Evolutionary conservation across 148 eudicot genomes (phyloP).

Genomic region (Silene uniflora): DNA sequence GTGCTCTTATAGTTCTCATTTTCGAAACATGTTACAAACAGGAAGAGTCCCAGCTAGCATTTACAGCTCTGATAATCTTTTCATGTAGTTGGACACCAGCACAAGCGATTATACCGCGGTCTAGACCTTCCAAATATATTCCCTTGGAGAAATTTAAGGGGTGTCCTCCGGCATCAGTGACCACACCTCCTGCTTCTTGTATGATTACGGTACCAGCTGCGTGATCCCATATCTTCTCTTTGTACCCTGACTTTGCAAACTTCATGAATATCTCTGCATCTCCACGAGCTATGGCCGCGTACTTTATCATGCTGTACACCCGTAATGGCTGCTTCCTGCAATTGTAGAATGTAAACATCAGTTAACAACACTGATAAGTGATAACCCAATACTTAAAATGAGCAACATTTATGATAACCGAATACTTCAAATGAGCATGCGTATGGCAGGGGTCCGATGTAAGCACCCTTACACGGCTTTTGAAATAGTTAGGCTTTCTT

Average conservation of each 20-base stretch:
- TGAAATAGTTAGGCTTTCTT: no score
- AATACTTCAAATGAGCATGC: no score
- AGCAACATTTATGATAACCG: no score
- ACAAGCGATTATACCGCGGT: slow-evolving; percentile 82
- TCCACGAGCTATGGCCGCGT: slow-evolving; percentile 90
- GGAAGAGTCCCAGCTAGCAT: slow-evolving; percentile 93
- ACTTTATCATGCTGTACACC: slow-evolving; percentile 93
- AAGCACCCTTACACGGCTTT: no score
- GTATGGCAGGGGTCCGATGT: no score
- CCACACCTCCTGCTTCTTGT: slow-evolving; percentile 90
- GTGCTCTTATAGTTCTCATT: neutral
- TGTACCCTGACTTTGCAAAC: slow-evolving; percentile 78
- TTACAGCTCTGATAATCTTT: slow-evolving; percentile 66
- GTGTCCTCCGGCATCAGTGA: slow-evolving; percentile 86
- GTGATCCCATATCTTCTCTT: slow-evolving; percentile 98
- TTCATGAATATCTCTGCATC: slow-evolving; percentile 94
- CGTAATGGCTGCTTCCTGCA: slow-evolving; percentile 82
- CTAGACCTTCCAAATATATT: slow-evolving; percentile 78
- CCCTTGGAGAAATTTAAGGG: slow-evolving; percentile 80
- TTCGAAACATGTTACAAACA: slow-evolving; percentile 36
- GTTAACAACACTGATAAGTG: no score
- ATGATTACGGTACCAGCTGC: slow-evolving; percentile 88
- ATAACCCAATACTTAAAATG: no score
- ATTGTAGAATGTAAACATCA: neutral
- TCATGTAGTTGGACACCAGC: slow-evolving; percentile 60